These are phyloP conservation scores for Ustulina deusta DNA, from an alignment of 2,329 filamentous ascomycete genomes.

Conservation along the genomic window DNA sequence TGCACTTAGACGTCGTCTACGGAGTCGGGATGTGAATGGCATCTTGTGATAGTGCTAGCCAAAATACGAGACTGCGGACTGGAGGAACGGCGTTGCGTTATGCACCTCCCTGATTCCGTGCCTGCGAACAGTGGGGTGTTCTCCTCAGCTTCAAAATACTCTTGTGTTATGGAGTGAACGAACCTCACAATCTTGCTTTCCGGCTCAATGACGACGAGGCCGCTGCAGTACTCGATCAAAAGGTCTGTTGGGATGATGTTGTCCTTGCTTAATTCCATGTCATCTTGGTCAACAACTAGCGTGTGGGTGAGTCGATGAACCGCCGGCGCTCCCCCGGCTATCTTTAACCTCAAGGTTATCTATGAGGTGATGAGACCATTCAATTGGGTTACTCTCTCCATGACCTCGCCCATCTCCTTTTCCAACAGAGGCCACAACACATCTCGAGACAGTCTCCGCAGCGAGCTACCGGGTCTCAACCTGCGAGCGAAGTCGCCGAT, in stretches of 20 bases:
- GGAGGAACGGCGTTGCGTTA: slow-evolving; percentile 19
- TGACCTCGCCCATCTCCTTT: slow-evolving; percentile 23
- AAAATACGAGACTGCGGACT: slow-evolving; percentile 25
- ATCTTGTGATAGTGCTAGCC: slow-evolving; percentile 29
- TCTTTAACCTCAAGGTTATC: slow-evolving; percentile 15
- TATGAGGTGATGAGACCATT: slow-evolving; percentile 20
- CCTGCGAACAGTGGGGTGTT: slow-evolving; percentile 20
- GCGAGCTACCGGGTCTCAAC: slow-evolving; percentile 5
- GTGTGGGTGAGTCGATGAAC: slow-evolving; percentile 51
- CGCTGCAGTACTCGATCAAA: slow-evolving; percentile 52
- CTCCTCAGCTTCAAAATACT: slow-evolving; percentile 52
- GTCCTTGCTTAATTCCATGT: slow-evolving; percentile 48
- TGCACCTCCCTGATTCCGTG: slow-evolving; percentile 22
- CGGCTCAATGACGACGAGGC: slow-evolving; percentile 54
- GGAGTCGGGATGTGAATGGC: slow-evolving; percentile 13
- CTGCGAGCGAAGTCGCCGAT: slow-evolving; percentile 12
- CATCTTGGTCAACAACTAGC: slow-evolving; percentile 50
- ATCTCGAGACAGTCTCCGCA: slow-evolving; percentile 23
- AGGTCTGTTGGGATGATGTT: slow-evolving; percentile 46
- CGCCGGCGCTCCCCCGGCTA: slow-evolving; percentile 15
- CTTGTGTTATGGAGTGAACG: slow-evolving; percentile 57
- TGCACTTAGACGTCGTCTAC: slow-evolving; percentile 5
- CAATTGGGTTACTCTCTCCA: slow-evolving; percentile 12
- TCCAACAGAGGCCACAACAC: slow-evolving; percentile 23
- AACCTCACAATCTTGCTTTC: slow-evolving; percentile 53